These are phyloP conservation scores for Tulasnella sp. DNA, from an alignment of 768 basidiomycete species.

Conservation along the genomic window DNA sequence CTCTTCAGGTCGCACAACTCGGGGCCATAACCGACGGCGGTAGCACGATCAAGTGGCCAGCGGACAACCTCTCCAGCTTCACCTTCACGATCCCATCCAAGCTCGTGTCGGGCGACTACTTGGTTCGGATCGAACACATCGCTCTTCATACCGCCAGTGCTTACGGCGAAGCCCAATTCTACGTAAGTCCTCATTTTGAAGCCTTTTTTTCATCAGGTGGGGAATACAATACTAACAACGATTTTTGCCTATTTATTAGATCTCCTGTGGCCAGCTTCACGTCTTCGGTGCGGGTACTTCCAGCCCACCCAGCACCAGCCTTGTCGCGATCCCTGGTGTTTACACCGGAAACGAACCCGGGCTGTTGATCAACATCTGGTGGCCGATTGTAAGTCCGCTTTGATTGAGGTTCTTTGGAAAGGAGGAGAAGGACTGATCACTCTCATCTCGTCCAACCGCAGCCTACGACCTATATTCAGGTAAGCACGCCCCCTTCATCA, in stretches of 20 bases:
- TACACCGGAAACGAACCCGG: slow-evolving; percentile 1
- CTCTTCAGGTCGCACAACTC: background rate
- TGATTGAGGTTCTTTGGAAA: background rate
- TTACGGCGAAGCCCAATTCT: slow-evolving; percentile 4
- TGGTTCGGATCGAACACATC: slow-evolving; percentile 17
- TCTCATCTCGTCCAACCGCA: background rate
- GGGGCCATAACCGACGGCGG: slow-evolving; percentile 8
- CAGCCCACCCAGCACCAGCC: background rate
- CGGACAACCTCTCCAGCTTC: background rate
- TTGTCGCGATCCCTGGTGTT: background rate
- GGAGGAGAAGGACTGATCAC: background rate
- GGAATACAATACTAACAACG: background rate
- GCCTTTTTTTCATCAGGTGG: background rate
- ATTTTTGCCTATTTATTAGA: background rate
- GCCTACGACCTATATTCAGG: background rate
- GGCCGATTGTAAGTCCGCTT: background rate
- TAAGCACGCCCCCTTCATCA: background rate
- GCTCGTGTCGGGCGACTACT: background rate
- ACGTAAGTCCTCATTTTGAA: background rate
- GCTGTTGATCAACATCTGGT: slow-evolving; percentile 2
- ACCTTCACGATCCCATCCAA: background rate
- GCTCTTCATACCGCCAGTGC: slow-evolving; percentile 3
- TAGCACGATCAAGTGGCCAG: background rate
- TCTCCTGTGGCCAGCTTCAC: background rate
- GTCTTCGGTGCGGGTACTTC: background rate